Evolutionary conservation across 108 stramenopile species (phyloP).

Genomic region (Nitzschia palea): DNA sequence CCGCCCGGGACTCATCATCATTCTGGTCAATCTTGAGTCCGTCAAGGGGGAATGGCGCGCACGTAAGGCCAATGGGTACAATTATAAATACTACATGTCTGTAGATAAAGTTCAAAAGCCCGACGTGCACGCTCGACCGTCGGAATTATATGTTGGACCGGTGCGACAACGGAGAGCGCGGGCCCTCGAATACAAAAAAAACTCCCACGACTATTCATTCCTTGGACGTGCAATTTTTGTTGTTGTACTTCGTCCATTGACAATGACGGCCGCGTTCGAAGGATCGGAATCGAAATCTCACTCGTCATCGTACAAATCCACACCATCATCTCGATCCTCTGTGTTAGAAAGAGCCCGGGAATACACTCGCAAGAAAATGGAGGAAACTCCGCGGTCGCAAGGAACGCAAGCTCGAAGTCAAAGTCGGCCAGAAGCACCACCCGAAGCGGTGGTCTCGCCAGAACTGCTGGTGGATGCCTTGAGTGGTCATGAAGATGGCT

Average conservation of each 20-base stretch:
- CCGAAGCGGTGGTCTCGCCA: constrained; percentile 63
- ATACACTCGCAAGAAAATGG: constrained; percentile 31
- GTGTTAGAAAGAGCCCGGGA: constrained; percentile 58
- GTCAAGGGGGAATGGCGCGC: too few relatives aligned
- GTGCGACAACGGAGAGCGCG: too few relatives aligned
- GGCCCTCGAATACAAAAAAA: too few relatives aligned
- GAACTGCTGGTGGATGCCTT: constrained; percentile 86
- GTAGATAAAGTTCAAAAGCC: too few relatives aligned
- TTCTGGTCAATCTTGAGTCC: too few relatives aligned
- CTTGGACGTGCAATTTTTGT: neutral
- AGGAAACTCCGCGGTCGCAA: constrained; percentile 22
- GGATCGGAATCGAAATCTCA: constrained; percentile 11
- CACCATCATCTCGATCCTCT: constrained; percentile 49
- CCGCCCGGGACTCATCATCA: too few relatives aligned
- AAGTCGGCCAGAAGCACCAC: neutral
- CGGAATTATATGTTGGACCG: too few relatives aligned
- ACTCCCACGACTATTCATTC: too few relatives aligned
- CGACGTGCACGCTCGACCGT: too few relatives aligned
- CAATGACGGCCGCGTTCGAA: constrained; percentile 12
- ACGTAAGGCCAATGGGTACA: too few relatives aligned
- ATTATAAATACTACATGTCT: too few relatives aligned
- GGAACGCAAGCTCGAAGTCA: constrained; percentile 28
- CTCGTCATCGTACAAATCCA: constrained; percentile 45
- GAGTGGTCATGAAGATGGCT: constrained; percentile 85
- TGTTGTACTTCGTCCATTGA: neutral